These are phyloP conservation scores for Cronartium quercuum DNA, from an alignment of 1,284 basidiomycete species.

Conservation along the genomic window DNA sequence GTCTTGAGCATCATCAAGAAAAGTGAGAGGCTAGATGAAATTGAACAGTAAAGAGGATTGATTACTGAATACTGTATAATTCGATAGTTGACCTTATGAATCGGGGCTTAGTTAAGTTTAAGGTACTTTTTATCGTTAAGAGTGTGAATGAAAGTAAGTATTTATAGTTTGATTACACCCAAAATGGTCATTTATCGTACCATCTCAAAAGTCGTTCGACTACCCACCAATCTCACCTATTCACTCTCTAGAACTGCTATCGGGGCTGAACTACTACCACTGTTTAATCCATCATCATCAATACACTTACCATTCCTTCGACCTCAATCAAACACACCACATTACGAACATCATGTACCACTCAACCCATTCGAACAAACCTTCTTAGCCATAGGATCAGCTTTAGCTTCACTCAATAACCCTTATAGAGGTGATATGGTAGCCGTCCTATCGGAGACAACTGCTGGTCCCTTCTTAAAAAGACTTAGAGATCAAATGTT, in stretches of 20 bases:
- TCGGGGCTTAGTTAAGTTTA: too few species aligned
- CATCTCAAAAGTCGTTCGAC: neutral
- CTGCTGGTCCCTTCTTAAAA: slow-evolving; percentile 73
- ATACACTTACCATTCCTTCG: neutral
- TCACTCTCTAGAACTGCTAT: neutral
- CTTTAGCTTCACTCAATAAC: slow-evolving; percentile 72
- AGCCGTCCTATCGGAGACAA: slow-evolving; percentile 82
- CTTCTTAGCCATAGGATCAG: slow-evolving; percentile 78
- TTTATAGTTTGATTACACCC: too few species aligned
- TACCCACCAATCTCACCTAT: neutral
- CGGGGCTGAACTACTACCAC: neutral
- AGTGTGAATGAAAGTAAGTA: too few species aligned
- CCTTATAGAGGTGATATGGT: slow-evolving; percentile 87
- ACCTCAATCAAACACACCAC: neutral
- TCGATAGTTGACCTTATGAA: too few species aligned
- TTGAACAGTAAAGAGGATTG: too few species aligned
- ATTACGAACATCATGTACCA: slow-evolving; percentile 69
- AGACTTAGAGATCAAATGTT: slow-evolving; percentile 73
- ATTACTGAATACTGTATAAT: too few species aligned
- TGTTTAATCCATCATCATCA: neutral
- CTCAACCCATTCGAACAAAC: slow-evolving; percentile 73
- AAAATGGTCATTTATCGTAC: neutral
- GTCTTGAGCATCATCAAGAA: too few species aligned
- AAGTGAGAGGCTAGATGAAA: too few species aligned
- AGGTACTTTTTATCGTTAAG: too few species aligned